Percentiles rank a stretch among this genome's conserved stretches.
Evolutionary conservation across 1,284 basidiomycete species (phyloP).

Genomic region (Ustilago curta): DNA sequence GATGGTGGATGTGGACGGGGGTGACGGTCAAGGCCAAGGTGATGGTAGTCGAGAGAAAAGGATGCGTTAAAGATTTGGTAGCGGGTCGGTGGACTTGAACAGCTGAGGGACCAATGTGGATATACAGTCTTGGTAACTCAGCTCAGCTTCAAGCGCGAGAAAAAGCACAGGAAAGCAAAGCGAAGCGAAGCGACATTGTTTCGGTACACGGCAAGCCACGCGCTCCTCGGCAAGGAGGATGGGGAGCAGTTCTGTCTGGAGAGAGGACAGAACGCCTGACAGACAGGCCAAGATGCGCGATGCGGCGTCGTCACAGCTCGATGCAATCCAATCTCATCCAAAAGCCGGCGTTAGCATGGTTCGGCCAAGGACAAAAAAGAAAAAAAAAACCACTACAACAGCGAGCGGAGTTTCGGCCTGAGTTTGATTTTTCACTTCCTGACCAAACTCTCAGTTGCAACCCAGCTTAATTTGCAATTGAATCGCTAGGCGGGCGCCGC

Average conservation of each 20-base stretch:
- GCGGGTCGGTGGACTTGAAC: not conserved
- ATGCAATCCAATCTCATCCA: not conserved
- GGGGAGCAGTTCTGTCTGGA: not conserved
- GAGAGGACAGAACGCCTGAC: not conserved
- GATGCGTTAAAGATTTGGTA: not conserved
- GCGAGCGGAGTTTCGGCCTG: slow-evolving; percentile 6
- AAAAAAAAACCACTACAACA: no score
- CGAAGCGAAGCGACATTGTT: no score
- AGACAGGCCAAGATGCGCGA: no score
- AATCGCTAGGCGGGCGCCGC: no score
- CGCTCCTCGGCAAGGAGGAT: slow-evolving; percentile 1
- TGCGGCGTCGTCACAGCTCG: not conserved
- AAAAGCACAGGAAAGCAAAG: not conserved
- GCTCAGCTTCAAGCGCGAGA: not conserved
- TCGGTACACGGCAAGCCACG: slow-evolving; percentile 11
- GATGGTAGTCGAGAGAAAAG: not conserved
- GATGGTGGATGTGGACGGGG: not conserved
- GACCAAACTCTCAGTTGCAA: no score
- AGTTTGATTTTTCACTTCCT: not conserved
- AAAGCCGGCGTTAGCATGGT: not conserved
- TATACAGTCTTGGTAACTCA: slow-evolving; percentile 2
- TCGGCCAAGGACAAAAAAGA: slow-evolving; percentile 1
- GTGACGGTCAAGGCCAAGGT: not conserved
- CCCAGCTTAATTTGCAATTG: no score
- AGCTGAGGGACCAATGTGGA: not conserved